Evolutionary conservation across 352 stramenopile genomes (phyloP), one percentile per base, ranked within the genome.

Genomic region (Globisporangium solare): DNA sequence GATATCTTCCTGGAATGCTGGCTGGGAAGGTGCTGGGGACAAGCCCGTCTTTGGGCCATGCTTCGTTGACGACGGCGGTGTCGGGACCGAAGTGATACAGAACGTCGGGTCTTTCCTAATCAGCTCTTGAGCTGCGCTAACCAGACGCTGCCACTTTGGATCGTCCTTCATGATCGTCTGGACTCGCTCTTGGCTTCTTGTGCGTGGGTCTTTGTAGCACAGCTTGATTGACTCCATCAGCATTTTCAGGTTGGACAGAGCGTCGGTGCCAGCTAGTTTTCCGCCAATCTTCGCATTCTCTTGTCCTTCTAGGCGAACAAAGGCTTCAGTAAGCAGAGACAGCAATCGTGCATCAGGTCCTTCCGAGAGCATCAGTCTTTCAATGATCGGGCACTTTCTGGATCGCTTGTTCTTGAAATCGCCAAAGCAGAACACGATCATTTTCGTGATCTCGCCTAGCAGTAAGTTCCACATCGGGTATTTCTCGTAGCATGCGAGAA

Each of bases 401-500:
- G 83, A 93, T 14, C 85, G 81, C 57, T 95, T 93, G 63, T 77
- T 85, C 58, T 95, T 95, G 52, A 92, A 91, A 68, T 95, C 85
- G 5, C 81, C 83, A 47, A 95, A 73, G 39, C 71, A 86, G 63
- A 93, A 95, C 24, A 93, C 59, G 18, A 95, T 57, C 71, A 94
- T 91, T 56, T 92, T 90, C 8, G 85, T 92, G 41, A 94, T 89
- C 60, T 92, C 83, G 35, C 81, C 79, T 41, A 92, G 59, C 32
- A 94, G 60, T 49, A 91, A 63, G 56, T 80, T 92, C 64, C 71
- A 85, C 67, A 75, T 88, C 21, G 83, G 80, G 60, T 89, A 93
- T 58, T 89, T 88, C 43, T 90, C 77, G 48, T 91, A 94, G 62
- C 82, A 92, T 32, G 72, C 70, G 46, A 94, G 67, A 15, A 94